Evolutionary conservation across 169 alveolate genomes (phyloP), one percentile per base, ranked within the genome.

Genomic region (Cryptosporidium sp.): DNA sequence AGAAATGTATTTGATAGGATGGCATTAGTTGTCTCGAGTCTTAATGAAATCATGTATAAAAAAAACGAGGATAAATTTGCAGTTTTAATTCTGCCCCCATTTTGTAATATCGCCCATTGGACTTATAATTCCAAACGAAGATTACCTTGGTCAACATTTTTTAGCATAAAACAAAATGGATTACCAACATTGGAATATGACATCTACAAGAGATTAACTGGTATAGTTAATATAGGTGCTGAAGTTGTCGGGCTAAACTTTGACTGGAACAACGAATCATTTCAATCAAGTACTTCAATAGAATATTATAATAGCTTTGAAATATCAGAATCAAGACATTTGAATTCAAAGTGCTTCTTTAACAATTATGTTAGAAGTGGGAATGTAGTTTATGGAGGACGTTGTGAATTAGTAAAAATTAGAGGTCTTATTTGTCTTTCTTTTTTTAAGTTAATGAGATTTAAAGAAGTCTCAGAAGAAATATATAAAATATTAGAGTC

Each of bases 101-200:
- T 80, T 65, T 80, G 89, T 12, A 80, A 80, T 60, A 42, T 80
- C 65, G 60, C 89, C 14, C 89, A 80, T 29, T 80, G 89, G 89
- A 62, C 65, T 18, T 80, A 42, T 67, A 33, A 65, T 9, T 42
- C 61, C 10, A 45, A 80, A 31, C 65, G 89, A 7, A 60, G 89
- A 48, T 37, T 80, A 26, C 39, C 65, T 9, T 80, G 89, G 89
- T 80, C 89, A 35, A 37, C 39, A 1, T 62, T 80, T 29, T 80
- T 31, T 39, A 60, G n/a, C 3, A 80, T 80, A 9, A n/a, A 62
- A 26, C 69, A 61, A 42, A 62, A 42, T 42, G 23, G 35, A 62
- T 26, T 65, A 12, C 56, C 56, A 33, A 80, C 45, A 23, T 44
- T 80, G 14, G 89, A 80, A 44, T 80, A 80, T 42, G 75, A 65